Evolutionary conservation across 1,284 basidiomycete species (phyloP), one percentile per base, ranked within the genome.

Genomic region (Apiotrichum veenhuisii): DNA sequence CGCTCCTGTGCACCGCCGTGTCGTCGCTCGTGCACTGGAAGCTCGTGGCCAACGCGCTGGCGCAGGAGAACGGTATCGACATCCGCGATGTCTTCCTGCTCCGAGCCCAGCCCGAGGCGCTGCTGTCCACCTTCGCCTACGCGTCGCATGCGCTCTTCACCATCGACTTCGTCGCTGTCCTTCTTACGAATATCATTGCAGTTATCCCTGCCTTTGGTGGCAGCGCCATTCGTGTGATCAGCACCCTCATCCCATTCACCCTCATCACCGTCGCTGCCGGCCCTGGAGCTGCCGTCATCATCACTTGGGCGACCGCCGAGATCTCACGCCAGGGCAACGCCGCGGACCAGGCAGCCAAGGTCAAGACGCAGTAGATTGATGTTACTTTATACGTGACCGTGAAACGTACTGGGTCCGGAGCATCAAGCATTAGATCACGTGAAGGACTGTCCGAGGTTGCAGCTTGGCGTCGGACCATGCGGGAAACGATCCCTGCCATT

Each of bases 251-350:
- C 12, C 40, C 49, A 10, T 25, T 53, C 26, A 17, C 37, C 9
- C 46, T 36, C 23, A 44, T 49, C 12, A 40, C 46, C 8, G 30
- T 26, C 22, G 15, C 52, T 2, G 51, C 52, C 37, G 59, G 59
- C 12, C 59, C 59, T 2, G 59, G 55, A 12, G 55, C 55, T 5
- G 55, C 52, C 11, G 17, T 61, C 23, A 54, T 49, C 37, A 50
- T 61, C 25, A 18, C 37, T 22, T 61, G 59, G 59, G 59, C 57
- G 7, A 46, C 41, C 38, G 36, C 44, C 20, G 57, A 58, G 44
- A 22, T 50, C 27, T 25, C 34, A 3, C 46, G 33, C 22, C 46
- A 48, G 46, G 17, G 46, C 30, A 17, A 20, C 10, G 46, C 33
- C 20, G 33, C n/a, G 2, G 26, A 9, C 5, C 20, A 9, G 7